phyloP scores from a whole-genome alignment of 805 yeast genomes.

The Ogataea ramenticola region DNA sequence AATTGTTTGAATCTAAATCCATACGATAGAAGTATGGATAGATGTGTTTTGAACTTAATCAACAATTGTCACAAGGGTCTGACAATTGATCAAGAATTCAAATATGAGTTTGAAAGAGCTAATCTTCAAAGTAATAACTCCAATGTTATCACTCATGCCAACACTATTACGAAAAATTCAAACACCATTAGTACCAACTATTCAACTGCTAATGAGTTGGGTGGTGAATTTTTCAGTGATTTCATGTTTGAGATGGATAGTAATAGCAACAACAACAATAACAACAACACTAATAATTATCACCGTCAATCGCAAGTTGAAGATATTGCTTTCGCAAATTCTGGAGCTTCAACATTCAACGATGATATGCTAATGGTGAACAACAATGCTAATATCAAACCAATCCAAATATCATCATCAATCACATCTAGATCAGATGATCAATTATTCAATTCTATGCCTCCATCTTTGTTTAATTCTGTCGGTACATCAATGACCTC shows the following conservation, averaged over 20 bases:
- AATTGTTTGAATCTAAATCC: slow-evolving; percentile 32
- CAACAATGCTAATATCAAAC: not conserved
- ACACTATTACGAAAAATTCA: no score
- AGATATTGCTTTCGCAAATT: not conserved
- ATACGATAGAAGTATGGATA: slow-evolving; percentile 31
- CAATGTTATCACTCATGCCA: not conserved
- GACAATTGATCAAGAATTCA: slow-evolving; percentile 39
- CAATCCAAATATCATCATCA: not conserved
- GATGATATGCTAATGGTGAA: not conserved
- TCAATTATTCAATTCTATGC: slow-evolving; percentile 1
- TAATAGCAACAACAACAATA: not conserved
- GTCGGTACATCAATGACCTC: not conserved
- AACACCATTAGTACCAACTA: not conserved
- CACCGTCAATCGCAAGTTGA: not conserved
- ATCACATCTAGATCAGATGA: not conserved
- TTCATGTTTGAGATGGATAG: slow-evolving; percentile 23
- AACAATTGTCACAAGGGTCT: slow-evolving; percentile 32
- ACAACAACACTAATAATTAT: not conserved
- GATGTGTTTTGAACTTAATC: slow-evolving; percentile 26
- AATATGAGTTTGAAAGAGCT: slow-evolving; percentile 11
- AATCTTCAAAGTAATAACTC: not conserved
- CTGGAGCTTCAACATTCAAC: not conserved
- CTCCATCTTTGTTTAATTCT: slow-evolving; percentile 6
- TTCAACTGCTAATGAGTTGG: slow-evolving; percentile 9
- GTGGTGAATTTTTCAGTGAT: slow-evolving; percentile 20